Base-by-base conservation (phyloP, 1,284 basidiomycete species). In the Trichosporon coremiiforme region DNA sequence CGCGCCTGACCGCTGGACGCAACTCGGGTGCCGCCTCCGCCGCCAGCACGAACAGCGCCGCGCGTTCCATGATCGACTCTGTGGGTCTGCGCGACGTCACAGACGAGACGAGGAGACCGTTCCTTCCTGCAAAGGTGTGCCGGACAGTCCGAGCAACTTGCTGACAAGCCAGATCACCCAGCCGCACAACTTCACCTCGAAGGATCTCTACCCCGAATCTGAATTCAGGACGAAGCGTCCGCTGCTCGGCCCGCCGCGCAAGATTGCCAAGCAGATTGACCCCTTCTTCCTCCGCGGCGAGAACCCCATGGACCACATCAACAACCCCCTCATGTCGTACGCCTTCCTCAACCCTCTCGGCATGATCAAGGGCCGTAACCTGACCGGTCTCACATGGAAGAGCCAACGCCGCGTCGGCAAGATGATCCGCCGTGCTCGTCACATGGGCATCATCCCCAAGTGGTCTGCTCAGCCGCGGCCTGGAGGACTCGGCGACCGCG, bases 371-470 rank as follows among this genome's bases (percentile, higher is more conserved):
- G 83, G 85, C 15, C 87, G 96, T 57, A 87, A 87, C 9, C 80
- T 88, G 67, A 97, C 94, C 0, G 86, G 87, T 0, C 86, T 98
- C 65, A 95, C 94, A 4, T 88, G 90, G 83, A 90, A 89, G 82
- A 91, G 86, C 73, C 95, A 98, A 83, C 87, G 94, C 60, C 86
- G 86, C 73, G 78, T 98, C 4, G 92, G 90, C 63, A 95, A 95
- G 84, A 92, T 95, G 47, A 91, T 98, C 70, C 89, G 93, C 69
- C 87, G 96, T 68, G 93, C 96, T 67, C 92, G 93, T 83, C 92
- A 91, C 86, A 95, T 98, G 91, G 95, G 95, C 63, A 81, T 95
- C 71, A 88, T 98, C 72, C 91, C 93, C 45, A 67, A 72, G 41
- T 84, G 80, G 81, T 70, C 68, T 33, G 76, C 78, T 68, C 33